A percentile compares a stretch with the other conserved stretches of the same genome.
Evolutionary conservation across 768 basidiomycete genomes (phyloP).

Genomic region (Leccinum imitatum): DNA sequence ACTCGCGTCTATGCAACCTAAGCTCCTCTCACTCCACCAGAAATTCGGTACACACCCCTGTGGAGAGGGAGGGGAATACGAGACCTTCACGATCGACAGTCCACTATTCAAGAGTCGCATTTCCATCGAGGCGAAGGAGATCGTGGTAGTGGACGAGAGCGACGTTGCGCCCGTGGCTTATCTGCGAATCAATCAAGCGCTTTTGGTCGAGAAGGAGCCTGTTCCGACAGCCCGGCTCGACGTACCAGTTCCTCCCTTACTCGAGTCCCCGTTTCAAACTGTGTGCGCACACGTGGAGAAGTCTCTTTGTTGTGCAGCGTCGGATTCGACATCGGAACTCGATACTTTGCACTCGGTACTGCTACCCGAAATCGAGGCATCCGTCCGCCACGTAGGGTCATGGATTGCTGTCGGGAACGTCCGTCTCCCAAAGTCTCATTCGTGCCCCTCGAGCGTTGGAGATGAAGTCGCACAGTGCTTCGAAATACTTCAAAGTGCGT

Average conservation of each 20-base stretch:
- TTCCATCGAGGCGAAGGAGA: slow-evolving; percentile 63
- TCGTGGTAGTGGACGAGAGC: slow-evolving; percentile 74
- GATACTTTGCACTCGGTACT: neutral
- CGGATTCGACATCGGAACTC: neutral
- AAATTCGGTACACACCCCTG: slow-evolving; percentile 91
- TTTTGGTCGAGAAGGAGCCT: slow-evolving; percentile 55
- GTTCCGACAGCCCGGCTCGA: slow-evolving; percentile 3
- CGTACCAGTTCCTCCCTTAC: slow-evolving; percentile 47
- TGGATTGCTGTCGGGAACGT: slow-evolving; percentile 76
- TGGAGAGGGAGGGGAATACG: slow-evolving; percentile 98
- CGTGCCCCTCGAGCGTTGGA: slow-evolving; percentile 58
- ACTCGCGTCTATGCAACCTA: slow-evolving; percentile 70
- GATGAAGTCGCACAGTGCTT: slow-evolving; percentile 77
- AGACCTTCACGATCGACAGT: slow-evolving; percentile 87
- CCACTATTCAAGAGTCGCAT: slow-evolving; percentile 84
- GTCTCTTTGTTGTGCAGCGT: slow-evolving; percentile 6
- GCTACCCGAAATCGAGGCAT: slow-evolving; percentile 10
- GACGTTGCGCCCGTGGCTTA: slow-evolving; percentile 92
- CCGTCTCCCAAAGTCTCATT: slow-evolving; percentile 21
- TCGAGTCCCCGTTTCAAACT: slow-evolving; percentile 36
- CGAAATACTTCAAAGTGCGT: slow-evolving; percentile 55
- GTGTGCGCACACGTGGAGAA: slow-evolving; percentile 11
- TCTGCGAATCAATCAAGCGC: slow-evolving; percentile 72
- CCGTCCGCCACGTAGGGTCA: slow-evolving; percentile 38
- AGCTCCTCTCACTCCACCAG: slow-evolving; percentile 67